Conservation (phyloP, 176 grass and related monocot species). For the Aegilops sharonensis region DNA sequence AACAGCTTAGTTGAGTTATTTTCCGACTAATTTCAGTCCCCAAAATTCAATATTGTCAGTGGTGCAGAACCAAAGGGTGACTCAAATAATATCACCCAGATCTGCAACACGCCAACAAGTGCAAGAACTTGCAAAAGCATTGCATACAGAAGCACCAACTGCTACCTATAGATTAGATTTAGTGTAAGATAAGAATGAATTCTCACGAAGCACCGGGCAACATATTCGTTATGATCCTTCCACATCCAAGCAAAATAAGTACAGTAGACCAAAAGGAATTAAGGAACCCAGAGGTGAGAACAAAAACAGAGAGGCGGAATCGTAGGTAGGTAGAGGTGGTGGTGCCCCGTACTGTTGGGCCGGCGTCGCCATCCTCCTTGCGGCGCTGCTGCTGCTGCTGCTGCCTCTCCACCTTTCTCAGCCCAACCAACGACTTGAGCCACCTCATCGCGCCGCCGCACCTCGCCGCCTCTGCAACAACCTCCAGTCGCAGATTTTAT, state of each 20-base stretch:
- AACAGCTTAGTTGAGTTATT: neutral
- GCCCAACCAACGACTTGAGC: conserved; percentile 77
- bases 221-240: neutral
- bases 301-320: neutral
- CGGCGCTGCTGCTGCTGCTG: conserved; percentile 39
- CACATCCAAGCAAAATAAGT: neutral
- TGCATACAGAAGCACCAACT: neutral
- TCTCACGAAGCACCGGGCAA: neutral
- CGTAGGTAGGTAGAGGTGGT: neutral
- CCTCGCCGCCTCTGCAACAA: neutral
- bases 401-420: conserved; percentile 63
- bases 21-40: neutral
- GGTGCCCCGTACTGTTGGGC: conserved; percentile 11
- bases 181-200: neutral
- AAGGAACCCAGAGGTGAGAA: neutral
- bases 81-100: conserved; percentile 8
- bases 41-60: conserved; percentile 11
- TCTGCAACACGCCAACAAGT: conserved; percentile 13
- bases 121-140: neutral
- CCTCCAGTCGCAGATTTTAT: neutral
- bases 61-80: neutral
- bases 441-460: conserved; percentile 52
- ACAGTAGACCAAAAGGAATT: neutral
- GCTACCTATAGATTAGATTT: neutral
- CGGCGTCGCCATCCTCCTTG: conserved; percentile 47